A percentile compares a stretch with the other conserved stretches of the same genome.
These are phyloP conservation scores for Penicillium sclerotigenum DNA, from an alignment of 2,329 filamentous ascomycete species.

Conservation along the genomic window DNA sequence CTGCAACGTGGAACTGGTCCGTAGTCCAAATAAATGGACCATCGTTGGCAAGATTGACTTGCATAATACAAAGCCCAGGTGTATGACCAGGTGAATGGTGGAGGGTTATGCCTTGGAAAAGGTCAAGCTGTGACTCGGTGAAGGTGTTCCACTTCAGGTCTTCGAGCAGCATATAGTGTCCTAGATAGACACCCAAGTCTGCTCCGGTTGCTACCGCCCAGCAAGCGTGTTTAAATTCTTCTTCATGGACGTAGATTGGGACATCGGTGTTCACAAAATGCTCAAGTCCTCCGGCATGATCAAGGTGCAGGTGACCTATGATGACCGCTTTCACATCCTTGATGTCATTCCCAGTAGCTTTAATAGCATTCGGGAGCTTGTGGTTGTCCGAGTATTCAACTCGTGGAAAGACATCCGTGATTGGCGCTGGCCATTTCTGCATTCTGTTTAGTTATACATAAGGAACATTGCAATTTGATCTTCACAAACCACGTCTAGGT, in stretches of 20 bases:
- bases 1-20: slow-evolving; percentile 41
- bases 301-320: slow-evolving; percentile 48
- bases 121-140: slow-evolving; percentile 38
- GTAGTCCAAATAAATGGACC: slow-evolving; percentile 43
- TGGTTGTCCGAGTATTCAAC: slow-evolving; percentile 32
- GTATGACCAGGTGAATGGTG: slow-evolving; percentile 40
- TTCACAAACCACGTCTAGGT: slow-evolving; percentile 37
- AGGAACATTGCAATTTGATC: background rate
- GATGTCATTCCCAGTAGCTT: slow-evolving; percentile 42
- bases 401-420: slow-evolving; percentile 42
- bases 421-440: slow-evolving; percentile 35
- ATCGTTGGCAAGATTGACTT: slow-evolving; percentile 36
- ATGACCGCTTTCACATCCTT: slow-evolving; percentile 49
- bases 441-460: background rate
- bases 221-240: slow-evolving; percentile 47
- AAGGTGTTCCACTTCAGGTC: slow-evolving; percentile 46
- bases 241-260: slow-evolving; percentile 49
- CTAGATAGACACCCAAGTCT: slow-evolving; percentile 42
- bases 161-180: slow-evolving; percentile 36
- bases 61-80: slow-evolving; percentile 36
- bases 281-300: slow-evolving; percentile 50
- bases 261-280: slow-evolving; percentile 45
- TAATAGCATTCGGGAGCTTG: slow-evolving; percentile 38
- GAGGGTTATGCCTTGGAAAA: slow-evolving; percentile 41
- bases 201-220: slow-evolving; percentile 45